Evolutionary conservation across 805 yeast genomes (phyloP).

Genomic region (Sugiyamaella boreocaroliniensis): DNA sequence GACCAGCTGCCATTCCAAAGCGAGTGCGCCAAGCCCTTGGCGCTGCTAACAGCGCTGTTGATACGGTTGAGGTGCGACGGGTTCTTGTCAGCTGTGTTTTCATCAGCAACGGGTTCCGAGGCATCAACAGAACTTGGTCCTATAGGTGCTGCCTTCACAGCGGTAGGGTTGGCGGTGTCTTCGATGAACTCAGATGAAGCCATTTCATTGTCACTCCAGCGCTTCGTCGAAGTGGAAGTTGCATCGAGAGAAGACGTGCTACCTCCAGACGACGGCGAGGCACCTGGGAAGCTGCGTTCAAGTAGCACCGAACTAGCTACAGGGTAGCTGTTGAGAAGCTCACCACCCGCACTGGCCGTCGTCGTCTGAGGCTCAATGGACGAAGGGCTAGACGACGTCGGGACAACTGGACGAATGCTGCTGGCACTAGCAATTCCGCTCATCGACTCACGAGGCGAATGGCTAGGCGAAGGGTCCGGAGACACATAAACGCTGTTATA

Average conservation of each 20-base stretch:
- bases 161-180: conserved; percentile 2
- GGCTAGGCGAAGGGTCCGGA: conserved; percentile 16
- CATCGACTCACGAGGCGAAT: conserved; percentile 12
- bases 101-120: background rate
- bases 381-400: background rate
- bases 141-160: background rate
- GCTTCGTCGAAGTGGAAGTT: background rate
- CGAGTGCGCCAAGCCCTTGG: conserved; percentile 6
- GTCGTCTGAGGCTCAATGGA: conserved; percentile 6
- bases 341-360: conserved; percentile 5
- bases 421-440: background rate
- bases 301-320: conserved; percentile 1
- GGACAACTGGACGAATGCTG: background rate
- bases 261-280: background rate
- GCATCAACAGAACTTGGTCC: background rate
- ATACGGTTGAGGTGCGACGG: background rate
- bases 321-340: conserved; percentile 1
- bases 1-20: conserved; percentile 3
- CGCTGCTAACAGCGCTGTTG: conserved; percentile 6
- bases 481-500: conserved; percentile 24
- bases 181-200: conserved; percentile 4
- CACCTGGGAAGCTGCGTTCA: background rate
- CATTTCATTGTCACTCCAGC: background rate
- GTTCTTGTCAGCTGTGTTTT: background rate
- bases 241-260: background rate